phyloP scores from a whole-genome alignment of 179 eudicot species.

The Beta corolliflora region DNA sequence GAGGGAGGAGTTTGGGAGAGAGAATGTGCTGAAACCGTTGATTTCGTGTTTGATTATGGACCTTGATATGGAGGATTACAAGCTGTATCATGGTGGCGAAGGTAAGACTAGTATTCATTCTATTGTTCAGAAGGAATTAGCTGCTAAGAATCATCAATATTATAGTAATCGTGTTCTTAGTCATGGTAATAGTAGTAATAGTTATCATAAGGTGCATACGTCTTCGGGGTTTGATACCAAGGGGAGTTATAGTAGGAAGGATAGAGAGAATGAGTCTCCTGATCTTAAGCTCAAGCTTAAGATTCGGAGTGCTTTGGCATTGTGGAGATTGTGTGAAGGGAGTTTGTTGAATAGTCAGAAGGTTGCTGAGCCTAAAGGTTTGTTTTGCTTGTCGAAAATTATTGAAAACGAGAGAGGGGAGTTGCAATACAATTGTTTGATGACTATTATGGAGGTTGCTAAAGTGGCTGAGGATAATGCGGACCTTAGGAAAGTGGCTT shows the following conservation, averaged over 20 bases:
- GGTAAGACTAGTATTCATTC: conserved; percentile 56
- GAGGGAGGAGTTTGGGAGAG: conserved; percentile 67
- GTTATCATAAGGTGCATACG: conserved; percentile 34
- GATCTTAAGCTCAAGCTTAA: conserved; percentile 55
- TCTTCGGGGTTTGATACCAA: conserved; percentile 43
- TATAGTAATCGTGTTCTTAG: conserved; percentile 15
- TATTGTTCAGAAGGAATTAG: conserved; percentile 53
- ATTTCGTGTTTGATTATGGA: conserved; percentile 57
- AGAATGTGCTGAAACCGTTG: conserved; percentile 58
- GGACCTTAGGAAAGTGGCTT: conserved; percentile 60
- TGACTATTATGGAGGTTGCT: conserved; percentile 66
- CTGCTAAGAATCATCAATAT: conserved; percentile 34
- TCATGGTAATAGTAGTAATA: conserved; percentile 15
- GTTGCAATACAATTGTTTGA: conserved; percentile 55
- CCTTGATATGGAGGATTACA: conserved; percentile 51
- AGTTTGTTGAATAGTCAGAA: conserved; percentile 63
- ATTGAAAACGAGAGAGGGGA: conserved; percentile 60
- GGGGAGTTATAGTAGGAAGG: conserved; percentile 44
- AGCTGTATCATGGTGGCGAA: conserved; percentile 25
- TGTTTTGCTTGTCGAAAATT: conserved; percentile 61
- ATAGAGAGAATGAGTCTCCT: conserved; percentile 52
- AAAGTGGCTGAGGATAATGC: conserved; percentile 59
- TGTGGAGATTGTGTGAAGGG: conserved; percentile 55
- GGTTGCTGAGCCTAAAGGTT: conserved; percentile 66
- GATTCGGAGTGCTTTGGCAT: conserved; percentile 50